Conservation (phyloP, 345 rosid genomes). For the Citrus sp. region DNA sequence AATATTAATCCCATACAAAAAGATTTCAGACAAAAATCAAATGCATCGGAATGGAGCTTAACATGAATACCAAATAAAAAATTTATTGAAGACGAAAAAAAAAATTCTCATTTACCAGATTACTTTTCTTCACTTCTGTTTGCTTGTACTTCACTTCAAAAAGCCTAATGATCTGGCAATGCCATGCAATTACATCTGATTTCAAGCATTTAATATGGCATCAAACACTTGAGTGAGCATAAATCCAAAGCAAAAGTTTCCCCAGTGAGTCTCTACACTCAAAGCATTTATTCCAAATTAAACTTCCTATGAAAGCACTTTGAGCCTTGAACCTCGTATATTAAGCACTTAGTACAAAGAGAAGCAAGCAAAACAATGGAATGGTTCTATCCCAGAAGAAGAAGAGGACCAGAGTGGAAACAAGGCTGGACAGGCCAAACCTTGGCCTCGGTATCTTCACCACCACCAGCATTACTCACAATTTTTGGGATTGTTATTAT, state of each 20-base stretch:
- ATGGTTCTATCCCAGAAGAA: slow-evolving; percentile 48
- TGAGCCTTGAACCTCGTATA: not conserved
- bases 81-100: not conserved
- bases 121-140: not conserved
- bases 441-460: slow-evolving; percentile 31
- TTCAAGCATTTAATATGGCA: slow-evolving; percentile 7
- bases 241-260: slow-evolving; percentile 6
- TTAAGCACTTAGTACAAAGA: not conserved
- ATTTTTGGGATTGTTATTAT: slow-evolving; percentile 48
- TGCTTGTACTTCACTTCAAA: not conserved
- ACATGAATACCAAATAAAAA: not conserved
- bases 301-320: not conserved
- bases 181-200: not conserved
- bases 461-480: slow-evolving; percentile 40
- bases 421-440: slow-evolving; percentile 47
- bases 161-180: not conserved
- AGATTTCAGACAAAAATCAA: not conserved
- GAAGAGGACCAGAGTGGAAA: slow-evolving; percentile 62
- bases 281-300: slow-evolving; percentile 30
- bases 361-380: slow-evolving; percentile 30
- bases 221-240: slow-evolving; percentile 18
- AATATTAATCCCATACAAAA: not conserved
- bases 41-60: not conserved
- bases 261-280: slow-evolving; percentile 18
- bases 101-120: not conserved